A percentile compares a stretch with the other conserved stretches of the same genome.
phyloP scores from a whole-genome alignment of 1,284 basidiomycete genomes.

The Ustilago esculenta region DNA sequence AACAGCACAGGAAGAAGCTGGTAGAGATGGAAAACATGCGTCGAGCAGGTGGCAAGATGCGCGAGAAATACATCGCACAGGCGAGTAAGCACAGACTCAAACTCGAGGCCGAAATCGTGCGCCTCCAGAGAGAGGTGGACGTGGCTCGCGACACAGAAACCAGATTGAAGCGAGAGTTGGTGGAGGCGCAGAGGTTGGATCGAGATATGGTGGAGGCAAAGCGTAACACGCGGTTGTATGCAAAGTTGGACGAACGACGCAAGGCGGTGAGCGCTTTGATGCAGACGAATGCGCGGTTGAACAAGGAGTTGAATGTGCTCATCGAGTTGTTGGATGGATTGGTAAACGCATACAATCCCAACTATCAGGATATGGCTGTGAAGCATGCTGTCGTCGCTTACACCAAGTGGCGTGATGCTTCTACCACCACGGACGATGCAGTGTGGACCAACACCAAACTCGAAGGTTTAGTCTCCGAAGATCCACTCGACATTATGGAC shows the following conservation, averaged over 20 bases:
- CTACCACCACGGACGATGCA: constrained; percentile 31
- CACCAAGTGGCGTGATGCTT: constrained; percentile 74
- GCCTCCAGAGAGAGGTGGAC: constrained; percentile 73
- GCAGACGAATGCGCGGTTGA: constrained; percentile 76
- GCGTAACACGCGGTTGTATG: constrained; percentile 82
- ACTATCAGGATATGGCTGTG: constrained; percentile 99
- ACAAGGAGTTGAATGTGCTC: constrained; percentile 79
- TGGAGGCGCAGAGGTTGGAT: constrained; percentile 46
- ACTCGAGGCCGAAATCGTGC: constrained; percentile 55
- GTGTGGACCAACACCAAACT: constrained; percentile 72
- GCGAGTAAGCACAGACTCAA: constrained; percentile 73
- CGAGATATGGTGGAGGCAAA: constrained; percentile 70
- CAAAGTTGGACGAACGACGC: constrained; percentile 78
- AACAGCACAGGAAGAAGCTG: constrained; percentile 74
- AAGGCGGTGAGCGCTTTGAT: constrained; percentile 80
- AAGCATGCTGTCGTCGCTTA: constrained; percentile 94
- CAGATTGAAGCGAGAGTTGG: constrained; percentile 34
- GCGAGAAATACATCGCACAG: constrained; percentile 84
- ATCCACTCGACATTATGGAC: constrained; percentile 59
- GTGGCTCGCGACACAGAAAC: constrained; percentile 70
- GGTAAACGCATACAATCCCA: constrained; percentile 88
- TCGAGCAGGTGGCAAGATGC: constrained; percentile 86
- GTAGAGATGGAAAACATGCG: constrained; percentile 80
- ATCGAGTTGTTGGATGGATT: constrained; percentile 86
- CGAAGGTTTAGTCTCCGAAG: constrained; percentile 73